Evolutionary conservation across 768 basidiomycete species (phyloP), one percentile per base, ranked within the genome.

Genomic region (Tylopilus balloui): DNA sequence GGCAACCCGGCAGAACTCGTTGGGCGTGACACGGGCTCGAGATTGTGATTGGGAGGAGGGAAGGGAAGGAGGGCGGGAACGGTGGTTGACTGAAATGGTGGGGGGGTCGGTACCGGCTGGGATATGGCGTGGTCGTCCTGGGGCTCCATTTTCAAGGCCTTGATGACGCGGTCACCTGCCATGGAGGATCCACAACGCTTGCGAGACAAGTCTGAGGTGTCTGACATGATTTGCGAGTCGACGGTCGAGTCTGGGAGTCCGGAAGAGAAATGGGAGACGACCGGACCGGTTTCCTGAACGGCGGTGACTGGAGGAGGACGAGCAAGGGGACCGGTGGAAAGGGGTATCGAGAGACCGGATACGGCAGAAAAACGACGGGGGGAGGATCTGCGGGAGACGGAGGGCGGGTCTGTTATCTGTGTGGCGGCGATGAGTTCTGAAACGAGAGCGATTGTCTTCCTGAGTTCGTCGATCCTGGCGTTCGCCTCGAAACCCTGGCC

Each of bases 401-500:
- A 50, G 15, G 57, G 61, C 0, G 69, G 43, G 52, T 71, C 70
- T 14, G 61, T 36, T 61, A 70, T 69, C 60, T 66, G 66, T 9
- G 68, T 75, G 47, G 64, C 71, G 10, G 75, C 69, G 58, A 84
- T 75, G 67, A 81, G 75, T 41, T 79, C 76, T 7, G 79, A 71
- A 23, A 80, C 79, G 47, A 77, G 64, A 5, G 69, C 65, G 45
- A 83, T 77, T 29, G 78, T 76, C 60, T 75, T 73, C 59, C 70
- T 79, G 57, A 83, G 72, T 50, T 81, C 74, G 58, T 76, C 78
- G 47, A 83, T 75, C 57, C 76, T 78, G 24, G 63, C 71, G 34
- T 71, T 71, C 6, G 78, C 77, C 56, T 77, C 75, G 8, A 70
- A 52, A 42, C 72, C 73, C 53, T 78, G 74, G n/a, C 67, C 75